Conservation (phyloP, 768 basidiomycete species). For the Mrakia gelida region DNA sequence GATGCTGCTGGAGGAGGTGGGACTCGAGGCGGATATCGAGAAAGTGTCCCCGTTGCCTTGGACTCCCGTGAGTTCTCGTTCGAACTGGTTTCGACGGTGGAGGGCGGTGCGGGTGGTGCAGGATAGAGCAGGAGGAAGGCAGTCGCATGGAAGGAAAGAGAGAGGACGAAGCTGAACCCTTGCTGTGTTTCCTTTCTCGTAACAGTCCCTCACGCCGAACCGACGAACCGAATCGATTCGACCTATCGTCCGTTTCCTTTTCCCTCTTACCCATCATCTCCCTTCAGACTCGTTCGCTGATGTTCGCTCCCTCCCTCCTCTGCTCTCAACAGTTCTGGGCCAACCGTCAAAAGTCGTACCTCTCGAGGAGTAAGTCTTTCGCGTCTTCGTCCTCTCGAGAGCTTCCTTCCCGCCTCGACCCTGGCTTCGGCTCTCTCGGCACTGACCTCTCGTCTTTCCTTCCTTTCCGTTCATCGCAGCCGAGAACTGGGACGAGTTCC, state of each 20-base stretch:
- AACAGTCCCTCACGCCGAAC: slow-evolving; percentile 82
- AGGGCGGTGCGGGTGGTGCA: not conserved
- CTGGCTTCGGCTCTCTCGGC: not conserved
- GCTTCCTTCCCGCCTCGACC: too few relatives aligned
- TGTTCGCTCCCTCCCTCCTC: not conserved
- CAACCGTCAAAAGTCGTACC: slow-evolving; percentile 88
- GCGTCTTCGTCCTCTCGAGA: not conserved
- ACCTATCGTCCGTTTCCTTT: slow-evolving; percentile 56
- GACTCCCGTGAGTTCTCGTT: slow-evolving; percentile 67
- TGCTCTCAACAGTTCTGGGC: slow-evolving; percentile 51
- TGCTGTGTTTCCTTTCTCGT: slow-evolving; percentile 30
- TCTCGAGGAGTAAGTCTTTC: slow-evolving; percentile 62
- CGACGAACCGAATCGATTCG: slow-evolving; percentile 87
- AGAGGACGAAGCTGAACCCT: not conserved
- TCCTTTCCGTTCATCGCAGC: slow-evolving; percentile 41
- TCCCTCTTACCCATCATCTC: not conserved
- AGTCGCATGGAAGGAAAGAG: not conserved
- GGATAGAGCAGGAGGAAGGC: not conserved
- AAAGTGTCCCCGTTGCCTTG: slow-evolving; percentile 93
- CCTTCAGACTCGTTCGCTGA: not conserved
- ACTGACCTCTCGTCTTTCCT: not conserved
- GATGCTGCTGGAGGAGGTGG: slow-evolving; percentile 89
- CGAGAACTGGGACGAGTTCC: slow-evolving; percentile 99
- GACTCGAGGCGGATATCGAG: slow-evolving; percentile 73
- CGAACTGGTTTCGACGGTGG: not conserved